Base-by-base conservation (phyloP, 805 yeast genomes). In the Limtongozyma cylindracea region DNA sequence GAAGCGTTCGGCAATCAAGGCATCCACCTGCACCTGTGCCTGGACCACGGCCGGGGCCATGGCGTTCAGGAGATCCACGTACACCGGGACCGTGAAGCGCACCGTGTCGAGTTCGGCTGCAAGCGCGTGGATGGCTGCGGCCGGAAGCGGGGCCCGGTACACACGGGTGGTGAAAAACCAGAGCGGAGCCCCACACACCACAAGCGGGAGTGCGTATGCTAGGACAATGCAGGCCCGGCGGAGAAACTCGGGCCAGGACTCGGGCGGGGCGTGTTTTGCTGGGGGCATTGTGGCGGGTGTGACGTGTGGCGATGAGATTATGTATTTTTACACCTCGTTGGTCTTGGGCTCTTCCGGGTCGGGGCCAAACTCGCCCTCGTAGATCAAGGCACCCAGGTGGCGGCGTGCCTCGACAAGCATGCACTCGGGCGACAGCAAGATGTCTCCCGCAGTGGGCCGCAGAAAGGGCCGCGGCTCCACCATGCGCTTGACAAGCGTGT, bases 311-410 rank as follows among this genome's bases (percentile, higher is more conserved):
- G n/a, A n/a, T n/a, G n/a, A n/a, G n/a, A n/a, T n/a, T n/a, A n/a
- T n/a, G n/a, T n/a, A n/a, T n/a, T n/a, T n/a, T 13, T 13, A 13
- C 15, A 13, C 15, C 15, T 13, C 6, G 15, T 13, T 6, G 6
- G 6, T 13, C 15, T 13, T 5, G 5, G 5, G 15, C 6, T 5
- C 15, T 5, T 13, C 15, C 15, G 5, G 33, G 18, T 28, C 28
- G 7, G 95, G 93, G 0, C 96, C 98, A 40, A 60, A 80, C 31
- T 88, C 95, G 11, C 95, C 96, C 47, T 84, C 98, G 35, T 70
- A 88, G 29, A 88, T 73, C 2, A 82, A 72, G 3, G 95, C 94
- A 4, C 96, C 94, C 5, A 92, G 76, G 38, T 72, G 73, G 23
- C 94, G 56, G 27, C 84, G 57, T 24, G 56, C 45, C 30, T 82